Evolutionary conservation across 768 basidiomycete genomes (phyloP), one percentile per base, ranked within the genome.

Genomic region (Kwoniella dendrophila): DNA sequence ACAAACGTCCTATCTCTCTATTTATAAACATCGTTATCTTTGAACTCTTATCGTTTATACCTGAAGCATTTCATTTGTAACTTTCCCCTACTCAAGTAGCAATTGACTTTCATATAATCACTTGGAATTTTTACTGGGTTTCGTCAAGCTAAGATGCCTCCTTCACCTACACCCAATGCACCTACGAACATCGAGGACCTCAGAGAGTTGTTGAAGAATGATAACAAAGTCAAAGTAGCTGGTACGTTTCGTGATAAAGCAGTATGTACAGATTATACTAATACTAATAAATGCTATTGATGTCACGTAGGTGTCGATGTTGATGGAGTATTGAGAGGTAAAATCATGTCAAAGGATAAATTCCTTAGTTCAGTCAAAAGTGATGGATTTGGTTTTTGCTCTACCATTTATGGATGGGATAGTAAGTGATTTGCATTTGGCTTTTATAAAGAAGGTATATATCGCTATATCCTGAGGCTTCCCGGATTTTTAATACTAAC

Each of bases 271-370:
- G 16, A 51, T 41, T 44, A 29, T 59, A 24, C 29, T 27, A 40
- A 54, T 36, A 49, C 14, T 26, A 40, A 56, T 16, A 16, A 8
- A 27, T 41, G 30, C 24, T n/a, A 8, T 16, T 7, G 33, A 18
- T 34, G 6, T 6, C 30, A 32, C 18, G 18, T 64, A 79, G 80
- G 79, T 27, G 60, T 80, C 56, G 80, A 81, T 55, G 92, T 94
- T 34, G 95, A 98, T 79, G 95, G 95, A 29, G 87, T 97, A 11
- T 83, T 96, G 16, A 84, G 95, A 32, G 95, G 95, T n/a, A 97
- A 97, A 80, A 90, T 88, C 60, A 76, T 96, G 92, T 90, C 89
- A 16, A 96, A 90, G 80, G 84, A 87, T 52, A 98, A 98, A 81
- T 96, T 98, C 76, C 74, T 96, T 33, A 86, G 86, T 50, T 88